These are phyloP conservation scores for Fusarium concolor DNA, from an alignment of 2,329 filamentous ascomycete species.

Conservation along the genomic window DNA sequence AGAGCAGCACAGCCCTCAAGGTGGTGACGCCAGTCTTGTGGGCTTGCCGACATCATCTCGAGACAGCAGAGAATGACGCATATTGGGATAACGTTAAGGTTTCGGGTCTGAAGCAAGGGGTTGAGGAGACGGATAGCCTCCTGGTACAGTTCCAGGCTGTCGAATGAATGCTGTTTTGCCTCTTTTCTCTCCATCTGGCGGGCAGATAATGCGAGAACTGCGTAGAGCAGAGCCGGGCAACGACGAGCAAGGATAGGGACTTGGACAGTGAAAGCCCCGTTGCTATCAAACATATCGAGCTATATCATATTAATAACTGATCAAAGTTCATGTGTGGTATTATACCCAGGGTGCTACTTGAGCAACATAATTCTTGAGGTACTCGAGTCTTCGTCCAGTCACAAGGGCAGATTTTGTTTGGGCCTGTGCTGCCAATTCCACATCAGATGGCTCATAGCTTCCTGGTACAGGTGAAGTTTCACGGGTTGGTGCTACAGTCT, in stretches of 20 bases:
- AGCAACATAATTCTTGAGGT: constrained; percentile 63
- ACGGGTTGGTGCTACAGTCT: constrained; percentile 56
- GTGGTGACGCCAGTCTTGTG: constrained; percentile 65
- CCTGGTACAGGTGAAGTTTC: constrained; percentile 51
- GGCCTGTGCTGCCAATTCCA: constrained; percentile 37
- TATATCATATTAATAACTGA: constrained; percentile 33
- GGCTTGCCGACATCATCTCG: constrained; percentile 58
- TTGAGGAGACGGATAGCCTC: constrained; percentile 60
- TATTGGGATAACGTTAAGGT: constrained; percentile 51
- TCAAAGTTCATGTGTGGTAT: not conserved
- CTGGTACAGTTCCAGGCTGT: constrained; percentile 67
- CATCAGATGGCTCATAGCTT: constrained; percentile 31
- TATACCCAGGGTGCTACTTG: constrained; percentile 64
- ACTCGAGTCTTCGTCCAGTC: constrained; percentile 51
- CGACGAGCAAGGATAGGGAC: constrained; percentile 62
- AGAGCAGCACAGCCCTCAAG: constrained; percentile 68
- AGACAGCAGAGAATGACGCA: constrained; percentile 55
- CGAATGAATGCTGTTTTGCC: constrained; percentile 57
- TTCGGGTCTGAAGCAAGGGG: constrained; percentile 50
- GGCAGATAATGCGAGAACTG: constrained; percentile 65
- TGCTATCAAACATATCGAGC: constrained; percentile 69
- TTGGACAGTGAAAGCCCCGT: constrained; percentile 64
- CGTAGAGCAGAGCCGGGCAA: constrained; percentile 61
- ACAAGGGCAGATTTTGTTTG: constrained; percentile 48
- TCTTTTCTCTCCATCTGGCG: constrained; percentile 65